Evolutionary conservation across 1,139 yeast genomes (phyloP), one percentile per base, ranked within the genome.

Genomic region (Kluyveromyces sp.): DNA sequence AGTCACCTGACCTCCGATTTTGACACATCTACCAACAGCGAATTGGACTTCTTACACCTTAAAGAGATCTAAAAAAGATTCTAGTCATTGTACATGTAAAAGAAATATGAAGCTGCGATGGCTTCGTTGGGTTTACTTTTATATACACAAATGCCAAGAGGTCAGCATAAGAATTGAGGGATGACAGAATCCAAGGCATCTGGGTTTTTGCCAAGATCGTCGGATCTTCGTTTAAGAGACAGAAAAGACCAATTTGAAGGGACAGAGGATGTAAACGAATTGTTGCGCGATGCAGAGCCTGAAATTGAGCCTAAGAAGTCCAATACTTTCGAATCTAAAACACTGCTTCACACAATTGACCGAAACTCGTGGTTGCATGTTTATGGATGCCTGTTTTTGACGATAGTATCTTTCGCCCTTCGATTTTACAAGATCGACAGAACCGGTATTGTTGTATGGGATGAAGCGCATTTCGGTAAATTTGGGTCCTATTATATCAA

Each of bases 401-500:
- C 94, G 0, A 64, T 71, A 0, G 39, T 83, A 2, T 79, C 94
- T 1, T 76, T 38, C n/a, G 19, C 17, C 13, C 26, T 39, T 8
- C 74, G 97, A 44, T 70, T 86, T 37, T 76, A 81, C 55, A 71
- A 72, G 30, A 83, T 92, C 43, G 84, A 80, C 45, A 70, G 68
- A 26, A 71, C 83, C 33, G 66, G 75, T 43, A 65, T 70, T 33
- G 96, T 94, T 9, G 81, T 88, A 22, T 22, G 26, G 26, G 26
- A 22, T 22, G 33, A 30, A 30, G 33, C 33, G 7, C 96, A 87
- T 70, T 89, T 89, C 63, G 97, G 96, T 49, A 88, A 87, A 64
- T 89, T 89, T 63, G 96, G 96, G 43, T 85, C 96, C 12, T 85
- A 86, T 65, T 89, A 89, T 68, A 71, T 89, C 54, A 81, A 89